phyloP scores from a whole-genome alignment of 805 yeast genomes.

The Jamesozyma hellenica region DNA sequence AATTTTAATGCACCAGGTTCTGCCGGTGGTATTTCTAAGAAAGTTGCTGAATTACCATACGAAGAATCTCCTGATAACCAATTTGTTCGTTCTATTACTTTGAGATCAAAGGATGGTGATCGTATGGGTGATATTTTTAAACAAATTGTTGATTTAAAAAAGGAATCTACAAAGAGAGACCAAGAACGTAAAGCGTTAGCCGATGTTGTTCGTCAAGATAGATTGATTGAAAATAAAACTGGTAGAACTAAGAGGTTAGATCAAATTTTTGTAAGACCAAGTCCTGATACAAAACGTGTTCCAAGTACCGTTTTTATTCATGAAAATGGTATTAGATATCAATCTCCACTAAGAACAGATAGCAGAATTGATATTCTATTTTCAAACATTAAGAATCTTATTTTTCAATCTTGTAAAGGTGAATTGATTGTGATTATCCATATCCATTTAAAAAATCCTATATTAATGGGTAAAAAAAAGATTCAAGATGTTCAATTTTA shows the following conservation, averaged over 20 bases:
- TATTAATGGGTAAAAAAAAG: conserved; percentile 91
- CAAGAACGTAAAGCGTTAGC: conserved; percentile 84
- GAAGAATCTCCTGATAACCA: conserved; percentile 81
- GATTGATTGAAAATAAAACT: conserved; percentile 67
- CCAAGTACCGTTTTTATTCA: conserved; percentile 88
- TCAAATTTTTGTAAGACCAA: conserved; percentile 83
- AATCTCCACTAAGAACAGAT: conserved; percentile 73
- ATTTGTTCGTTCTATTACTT: conserved; percentile 75
- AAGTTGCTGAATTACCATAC: conserved; percentile 76
- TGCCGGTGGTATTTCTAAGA: conserved; percentile 56
- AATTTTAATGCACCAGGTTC: conserved; percentile 91
- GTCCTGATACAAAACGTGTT: conserved; percentile 92
- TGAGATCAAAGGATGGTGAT: conserved; percentile 83
- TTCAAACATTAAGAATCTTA: conserved; percentile 82
- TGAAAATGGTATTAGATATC: conserved; percentile 92
- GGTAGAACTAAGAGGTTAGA: conserved; percentile 83
- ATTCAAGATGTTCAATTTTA: conserved; percentile 93
- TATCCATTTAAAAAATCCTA: conserved; percentile 83
- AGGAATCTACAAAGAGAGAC: conserved; percentile 82
- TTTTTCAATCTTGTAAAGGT: conserved; percentile 93
- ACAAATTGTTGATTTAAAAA: conserved; percentile 84
- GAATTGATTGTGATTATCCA: conserved; percentile 89
- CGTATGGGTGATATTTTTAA: conserved; percentile 84
- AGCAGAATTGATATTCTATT: conserved; percentile 82
- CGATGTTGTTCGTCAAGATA: conserved; percentile 90